Base-by-base conservation (phyloP, 805 yeast genomes). In the Ogataea trehalophila region DNA sequence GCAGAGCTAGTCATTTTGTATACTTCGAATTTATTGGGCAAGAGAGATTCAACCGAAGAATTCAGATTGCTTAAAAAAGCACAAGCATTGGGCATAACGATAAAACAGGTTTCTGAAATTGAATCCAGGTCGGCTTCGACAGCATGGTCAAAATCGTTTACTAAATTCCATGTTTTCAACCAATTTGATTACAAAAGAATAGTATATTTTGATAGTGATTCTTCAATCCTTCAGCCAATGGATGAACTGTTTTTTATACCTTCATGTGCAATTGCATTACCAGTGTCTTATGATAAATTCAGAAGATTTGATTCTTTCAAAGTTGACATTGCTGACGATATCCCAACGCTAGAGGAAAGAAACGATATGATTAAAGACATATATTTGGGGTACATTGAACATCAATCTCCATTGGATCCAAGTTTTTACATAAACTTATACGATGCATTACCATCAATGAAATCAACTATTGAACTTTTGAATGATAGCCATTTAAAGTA, bases 141-240 rank as follows among this genome's bases (percentile, higher is more conserved):
- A 6, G 56, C 68, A 36, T 81, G 85, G 85, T 50, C 65, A 5
- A 65, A 70, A 5, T 74, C 83, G 46, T 76, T 78, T 52, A 79
- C 84, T 1, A 83, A 83, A 56, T 64, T 82, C 29, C 66, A 72
- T 50, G 72, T 78, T 0, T 82, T 82, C 58, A 69, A 73, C 45
- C 70, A 71, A 54, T 61, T 67, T 0, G 71, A 76, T 34, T 83
- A 70, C 56, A 77, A 79, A 23, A 61, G 84, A 41, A 58, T 83
- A 16, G 71, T 83, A 14, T 81, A 73, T 58, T 61, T 83, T 55
- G 88, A 83, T 59, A 71, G 81, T 9, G 87, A 82, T 63, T 73
- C 82, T 2, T 48, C 61, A 7, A 54, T 80, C 14, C 51, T 59
- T 16, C 59, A 60, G 9, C 61, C 71, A 38, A 48, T 80, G 55